A percentile compares a stretch with the other conserved stretches of the same genome.
Evolutionary conservation across 1,284 basidiomycete species (phyloP).

Genomic region (Ustilago esculenta): DNA sequence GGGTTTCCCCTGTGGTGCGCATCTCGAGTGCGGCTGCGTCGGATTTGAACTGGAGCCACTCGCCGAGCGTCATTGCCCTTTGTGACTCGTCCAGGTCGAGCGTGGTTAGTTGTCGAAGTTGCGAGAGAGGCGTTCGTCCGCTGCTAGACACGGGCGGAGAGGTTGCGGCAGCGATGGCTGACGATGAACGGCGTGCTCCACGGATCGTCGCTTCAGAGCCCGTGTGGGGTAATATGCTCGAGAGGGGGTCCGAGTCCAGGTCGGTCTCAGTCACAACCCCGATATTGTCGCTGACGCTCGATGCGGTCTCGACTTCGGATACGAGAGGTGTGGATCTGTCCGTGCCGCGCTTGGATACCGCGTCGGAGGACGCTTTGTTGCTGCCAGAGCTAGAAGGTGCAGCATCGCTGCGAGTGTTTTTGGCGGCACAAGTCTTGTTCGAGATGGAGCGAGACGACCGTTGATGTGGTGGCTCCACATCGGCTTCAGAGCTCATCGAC

Average conservation of each 20-base stretch:
- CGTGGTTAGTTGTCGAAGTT: slow-evolving; percentile 14
- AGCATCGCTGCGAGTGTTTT: neutral
- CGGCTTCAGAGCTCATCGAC: slow-evolving; percentile 28
- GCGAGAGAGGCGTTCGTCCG: slow-evolving; percentile 14
- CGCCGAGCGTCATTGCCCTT: slow-evolving; percentile 39
- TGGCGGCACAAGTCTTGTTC: too few relatives aligned
- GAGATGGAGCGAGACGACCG: slow-evolving; percentile 18
- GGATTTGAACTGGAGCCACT: slow-evolving; percentile 44
- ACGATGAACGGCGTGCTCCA: slow-evolving; percentile 13
- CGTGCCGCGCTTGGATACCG: slow-evolving; percentile 8
- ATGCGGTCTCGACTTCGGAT: slow-evolving; percentile 5
- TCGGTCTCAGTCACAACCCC: neutral
- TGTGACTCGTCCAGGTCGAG: slow-evolving; percentile 23
- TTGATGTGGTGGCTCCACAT: neutral
- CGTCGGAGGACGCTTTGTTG: slow-evolving; percentile 3
- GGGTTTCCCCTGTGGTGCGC: slow-evolving; percentile 20
- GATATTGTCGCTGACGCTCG: neutral
- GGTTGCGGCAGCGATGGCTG: neutral
- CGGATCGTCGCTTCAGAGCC: slow-evolving; percentile 37
- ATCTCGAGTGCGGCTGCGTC: slow-evolving; percentile 40
- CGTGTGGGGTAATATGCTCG: slow-evolving; percentile 8
- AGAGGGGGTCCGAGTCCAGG: neutral
- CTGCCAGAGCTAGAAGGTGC: neutral
- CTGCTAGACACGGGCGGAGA: neutral
- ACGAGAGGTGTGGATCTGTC: slow-evolving; percentile 4